Conservation (phyloP, 495 filamentous ascomycete species). For the Penicillium daleae region DNA sequence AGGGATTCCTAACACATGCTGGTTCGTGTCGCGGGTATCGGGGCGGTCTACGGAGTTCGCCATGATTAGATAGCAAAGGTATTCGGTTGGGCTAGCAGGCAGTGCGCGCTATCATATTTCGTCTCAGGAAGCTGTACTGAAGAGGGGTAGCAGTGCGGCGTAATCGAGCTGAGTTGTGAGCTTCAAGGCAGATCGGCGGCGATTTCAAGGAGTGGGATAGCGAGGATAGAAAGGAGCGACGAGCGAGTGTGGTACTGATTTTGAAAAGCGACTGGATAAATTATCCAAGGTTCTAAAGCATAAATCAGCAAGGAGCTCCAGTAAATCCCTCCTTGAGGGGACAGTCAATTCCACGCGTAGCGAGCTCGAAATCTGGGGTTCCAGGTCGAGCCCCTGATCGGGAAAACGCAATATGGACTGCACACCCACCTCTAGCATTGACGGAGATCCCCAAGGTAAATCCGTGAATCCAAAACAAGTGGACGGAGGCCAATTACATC, state of each 20-base stretch:
- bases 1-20: slow-evolving; percentile 47
- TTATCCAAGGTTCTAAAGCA: slow-evolving; percentile 8
- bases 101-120: slow-evolving; percentile 29
- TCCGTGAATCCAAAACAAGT: slow-evolving; percentile 11
- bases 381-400: slow-evolving; percentile 26
- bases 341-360: slow-evolving; percentile 19
- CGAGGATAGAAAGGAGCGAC: slow-evolving; percentile 26
- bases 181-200: neutral
- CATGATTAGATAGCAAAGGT: slow-evolving; percentile 25
- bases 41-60: slow-evolving; percentile 31
- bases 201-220: slow-evolving; percentile 8
- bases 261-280: slow-evolving; percentile 14
- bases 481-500: slow-evolving; percentile 25
- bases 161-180: neutral
- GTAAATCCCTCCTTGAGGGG: neutral
- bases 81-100: slow-evolving; percentile 16
- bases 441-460: slow-evolving; percentile 5
- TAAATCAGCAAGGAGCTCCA: slow-evolving; percentile 15
- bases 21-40: slow-evolving; percentile 34
- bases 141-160: neutral
- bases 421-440: slow-evolving; percentile 16
- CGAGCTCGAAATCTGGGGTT: slow-evolving; percentile 23
- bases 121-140: neutral
- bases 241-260: neutral
- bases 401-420: slow-evolving; percentile 10